phyloP scores from a whole-genome alignment of 2,329 filamentous ascomycete genomes.

The Fusarium acutatum region DNA sequence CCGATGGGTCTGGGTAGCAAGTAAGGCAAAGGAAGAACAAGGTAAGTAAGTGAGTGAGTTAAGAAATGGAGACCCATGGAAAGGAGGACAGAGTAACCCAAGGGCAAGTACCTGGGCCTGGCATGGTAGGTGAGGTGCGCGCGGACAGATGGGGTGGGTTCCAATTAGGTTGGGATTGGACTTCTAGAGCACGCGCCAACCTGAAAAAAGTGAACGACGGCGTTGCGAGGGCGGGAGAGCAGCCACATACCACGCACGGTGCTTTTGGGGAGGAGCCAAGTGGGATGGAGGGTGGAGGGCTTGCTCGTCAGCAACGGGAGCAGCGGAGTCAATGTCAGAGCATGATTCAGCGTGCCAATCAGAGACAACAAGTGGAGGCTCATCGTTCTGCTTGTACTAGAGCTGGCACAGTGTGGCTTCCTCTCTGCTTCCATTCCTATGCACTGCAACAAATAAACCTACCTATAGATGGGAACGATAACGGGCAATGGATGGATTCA shows the following conservation, averaged over 20 bases:
- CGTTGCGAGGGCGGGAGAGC: constrained; percentile 33
- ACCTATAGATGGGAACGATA: neutral
- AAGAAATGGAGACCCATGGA: constrained; percentile 27
- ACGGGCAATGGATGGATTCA: constrained; percentile 16
- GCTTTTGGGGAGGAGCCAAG: constrained; percentile 32
- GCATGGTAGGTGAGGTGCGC: constrained; percentile 24
- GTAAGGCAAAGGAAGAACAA: constrained; percentile 19
- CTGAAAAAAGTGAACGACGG: constrained; percentile 33
- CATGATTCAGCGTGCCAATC: constrained; percentile 20
- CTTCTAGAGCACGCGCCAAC: constrained; percentile 32
- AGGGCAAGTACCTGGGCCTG: constrained; percentile 19
- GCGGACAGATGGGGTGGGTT: constrained; percentile 20
- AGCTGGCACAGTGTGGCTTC: constrained; percentile 27
- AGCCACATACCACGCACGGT: constrained; percentile 44
- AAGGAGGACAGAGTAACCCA: constrained; percentile 39
- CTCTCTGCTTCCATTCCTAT: neutral
- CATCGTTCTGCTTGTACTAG: neutral
- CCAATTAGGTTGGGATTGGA: constrained; percentile 35
- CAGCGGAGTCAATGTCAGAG: constrained; percentile 19
- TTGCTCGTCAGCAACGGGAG: constrained; percentile 31
- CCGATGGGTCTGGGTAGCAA: constrained; percentile 3
- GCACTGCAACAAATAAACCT: neutral
- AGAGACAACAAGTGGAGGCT: constrained; percentile 2
- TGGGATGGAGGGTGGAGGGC: constrained; percentile 35
- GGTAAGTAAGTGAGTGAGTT: constrained; percentile 10